These are phyloP conservation scores for Dothideomycetes sp. DNA, from an alignment of 2,329 filamentous ascomycete genomes.

Conservation along the genomic window DNA sequence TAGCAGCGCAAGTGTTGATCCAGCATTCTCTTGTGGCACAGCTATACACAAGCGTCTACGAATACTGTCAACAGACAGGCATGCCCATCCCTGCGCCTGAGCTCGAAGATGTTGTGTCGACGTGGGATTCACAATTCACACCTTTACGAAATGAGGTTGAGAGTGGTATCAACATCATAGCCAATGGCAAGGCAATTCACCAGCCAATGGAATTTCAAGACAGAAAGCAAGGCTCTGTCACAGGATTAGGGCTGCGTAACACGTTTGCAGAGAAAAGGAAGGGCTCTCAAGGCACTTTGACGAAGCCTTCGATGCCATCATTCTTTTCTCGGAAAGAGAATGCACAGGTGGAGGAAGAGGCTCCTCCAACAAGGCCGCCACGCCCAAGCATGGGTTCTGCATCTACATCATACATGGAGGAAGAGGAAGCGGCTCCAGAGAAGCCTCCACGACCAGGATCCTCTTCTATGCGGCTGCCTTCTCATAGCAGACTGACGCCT, in stretches of 20 bases:
- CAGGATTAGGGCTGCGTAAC: constrained; percentile 37
- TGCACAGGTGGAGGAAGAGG: constrained; percentile 17
- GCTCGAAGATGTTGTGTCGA: constrained; percentile 57
- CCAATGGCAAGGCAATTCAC: constrained; percentile 55
- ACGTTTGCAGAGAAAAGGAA: constrained; percentile 10
- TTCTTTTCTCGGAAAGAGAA: not conserved
- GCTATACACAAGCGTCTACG: constrained; percentile 66
- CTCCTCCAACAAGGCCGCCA: constrained; percentile 21
- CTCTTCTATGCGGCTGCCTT: not conserved
- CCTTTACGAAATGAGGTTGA: constrained; percentile 58
- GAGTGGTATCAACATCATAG: constrained; percentile 47
- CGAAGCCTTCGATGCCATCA: constrained; percentile 5
- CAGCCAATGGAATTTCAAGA: constrained; percentile 41
- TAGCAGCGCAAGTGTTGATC: constrained; percentile 60
- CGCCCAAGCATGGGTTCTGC: constrained; percentile 13
- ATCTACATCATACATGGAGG: constrained; percentile 12
- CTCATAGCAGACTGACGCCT: not conserved
- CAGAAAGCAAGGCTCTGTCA: constrained; percentile 31
- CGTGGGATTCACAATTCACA: constrained; percentile 54
- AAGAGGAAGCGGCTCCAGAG: constrained; percentile 20
- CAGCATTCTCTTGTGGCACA: constrained; percentile 69
- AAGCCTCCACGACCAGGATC: constrained; percentile 21
- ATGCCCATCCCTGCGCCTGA: constrained; percentile 63
- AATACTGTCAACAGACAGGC: constrained; percentile 56
- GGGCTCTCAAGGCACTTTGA: constrained; percentile 8